Conservation (phyloP, 108 stramenopile species). For the Skeletonema grethae region DNA sequence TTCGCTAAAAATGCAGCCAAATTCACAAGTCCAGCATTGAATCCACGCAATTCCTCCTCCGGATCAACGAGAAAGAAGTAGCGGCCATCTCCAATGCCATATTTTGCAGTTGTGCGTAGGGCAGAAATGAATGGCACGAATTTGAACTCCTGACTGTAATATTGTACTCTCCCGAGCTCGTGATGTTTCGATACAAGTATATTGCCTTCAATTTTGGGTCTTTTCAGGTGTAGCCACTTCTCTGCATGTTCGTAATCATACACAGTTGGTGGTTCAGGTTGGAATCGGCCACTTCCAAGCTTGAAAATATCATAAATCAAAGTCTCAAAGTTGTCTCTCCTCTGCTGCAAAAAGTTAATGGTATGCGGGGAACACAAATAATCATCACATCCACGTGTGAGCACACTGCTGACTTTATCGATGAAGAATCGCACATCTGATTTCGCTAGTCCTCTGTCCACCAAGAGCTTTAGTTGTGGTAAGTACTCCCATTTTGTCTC, state of each 20-base stretch:
- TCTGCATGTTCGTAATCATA: slow-evolving; percentile 26
- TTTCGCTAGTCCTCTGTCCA: background rate
- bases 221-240: slow-evolving; percentile 23
- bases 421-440: slow-evolving; percentile 24
- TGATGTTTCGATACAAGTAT: slow-evolving; percentile 24
- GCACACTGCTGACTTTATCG: slow-evolving; percentile 33
- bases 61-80: slow-evolving; percentile 22
- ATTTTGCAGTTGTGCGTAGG: slow-evolving; percentile 14
- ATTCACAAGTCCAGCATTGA: slow-evolving; percentile 36
- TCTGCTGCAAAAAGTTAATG: slow-evolving; percentile 29
- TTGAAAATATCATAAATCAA: slow-evolving; percentile 34
- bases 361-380: slow-evolving; percentile 29
- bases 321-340: slow-evolving; percentile 34
- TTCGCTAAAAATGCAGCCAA: slow-evolving; percentile 35
- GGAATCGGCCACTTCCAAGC: background rate
- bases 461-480: slow-evolving; percentile 24
- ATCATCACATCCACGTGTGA: slow-evolving; percentile 37
- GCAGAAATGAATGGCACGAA: slow-evolving; percentile 31
- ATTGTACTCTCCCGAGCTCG: slow-evolving; percentile 15
- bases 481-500: slow-evolving; percentile 35
- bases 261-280: background rate
- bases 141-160: slow-evolving; percentile 24
- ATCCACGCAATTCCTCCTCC: slow-evolving; percentile 12
- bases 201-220: slow-evolving; percentile 32
- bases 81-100: slow-evolving; percentile 15